Base-by-base conservation (phyloP, 73 alveolate genomes). In the Paramecium caudatum region DNA sequence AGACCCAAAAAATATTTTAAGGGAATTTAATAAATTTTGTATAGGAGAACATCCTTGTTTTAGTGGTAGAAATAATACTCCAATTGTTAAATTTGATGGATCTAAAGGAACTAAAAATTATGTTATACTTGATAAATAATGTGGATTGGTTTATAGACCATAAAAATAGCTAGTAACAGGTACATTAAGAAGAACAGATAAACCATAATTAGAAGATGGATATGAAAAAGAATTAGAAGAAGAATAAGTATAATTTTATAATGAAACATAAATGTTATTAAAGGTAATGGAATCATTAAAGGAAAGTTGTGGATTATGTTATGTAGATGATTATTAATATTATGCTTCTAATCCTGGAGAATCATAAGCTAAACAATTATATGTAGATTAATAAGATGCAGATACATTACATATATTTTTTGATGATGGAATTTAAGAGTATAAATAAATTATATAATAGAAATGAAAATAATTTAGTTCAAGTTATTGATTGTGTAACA, bases 11-110 rank as follows among this genome's bases (percentile, higher is more conserved):
- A 94, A 95, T 46, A 96, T 96, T 5, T 46, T 95, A 27, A 93
- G 94, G 81, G 99, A 98, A 92, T 96, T 93, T 92, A 98, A 97
- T 92, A 78, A 93, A 62, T 96, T 97, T 94, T 98, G 99, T 91
- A 92, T 91, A 47, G 99, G 99, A 37, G 96, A 93, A 46, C 99
- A 98, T 85, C 99, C 99, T 17, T 91, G 97, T 30, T 98, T 80
- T 78, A 96, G 94, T 82, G 99, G 99, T 19, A 93, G 96, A 70
- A 92, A 95, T 41, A 97, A 97, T 19, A 96, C 95, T 74, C 98
- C 98, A 41, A 82, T 95, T 49, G 91, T 95, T 19, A 93, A 84
- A 65, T 98, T 98, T 90, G 99, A 98, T 83, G 99, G 99, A 36
- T 90, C 97, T 70, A 93, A 98, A 91, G 94, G 94, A 39, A 97